Evolutionary conservation across 1,284 basidiomycete genomes (phyloP).

Genomic region (Puccinia coronata): DNA sequence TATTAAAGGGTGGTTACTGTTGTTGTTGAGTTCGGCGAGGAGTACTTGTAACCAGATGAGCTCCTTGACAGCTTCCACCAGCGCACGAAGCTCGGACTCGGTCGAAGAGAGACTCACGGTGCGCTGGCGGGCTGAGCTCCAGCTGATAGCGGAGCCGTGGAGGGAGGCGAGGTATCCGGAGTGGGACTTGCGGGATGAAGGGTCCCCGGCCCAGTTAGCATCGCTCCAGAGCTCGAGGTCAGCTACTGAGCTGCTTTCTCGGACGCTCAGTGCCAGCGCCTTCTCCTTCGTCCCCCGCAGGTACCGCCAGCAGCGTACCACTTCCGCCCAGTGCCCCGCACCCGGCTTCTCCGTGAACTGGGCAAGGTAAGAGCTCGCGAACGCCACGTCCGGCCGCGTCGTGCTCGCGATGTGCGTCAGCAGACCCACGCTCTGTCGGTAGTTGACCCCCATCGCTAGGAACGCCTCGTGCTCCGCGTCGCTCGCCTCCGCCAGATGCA

Average conservation of each 20-base stretch:
- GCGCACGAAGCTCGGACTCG: slow-evolving; percentile 1
- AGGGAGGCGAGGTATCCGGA: slow-evolving; percentile 10
- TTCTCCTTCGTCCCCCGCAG: background rate
- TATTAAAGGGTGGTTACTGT: no score
- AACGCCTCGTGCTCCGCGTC: slow-evolving; percentile 16
- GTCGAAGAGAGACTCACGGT: slow-evolving; percentile 7
- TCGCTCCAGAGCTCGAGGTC: slow-evolving; percentile 3
- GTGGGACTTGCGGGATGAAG: background rate
- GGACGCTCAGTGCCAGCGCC: background rate
- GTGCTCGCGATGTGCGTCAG: slow-evolving; percentile 9
- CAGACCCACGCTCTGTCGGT: background rate
- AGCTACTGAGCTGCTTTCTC: background rate
- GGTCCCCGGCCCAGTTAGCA: slow-evolving; percentile 23
- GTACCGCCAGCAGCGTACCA: slow-evolving; percentile 11
- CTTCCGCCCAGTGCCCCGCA: no score
- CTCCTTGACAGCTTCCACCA: background rate
- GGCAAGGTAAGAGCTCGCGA: background rate
- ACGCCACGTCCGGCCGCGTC: background rate
- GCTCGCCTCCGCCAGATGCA: background rate
- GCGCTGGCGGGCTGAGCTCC: background rate
- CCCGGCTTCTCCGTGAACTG: slow-evolving; percentile 15
- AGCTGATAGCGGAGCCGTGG: background rate
- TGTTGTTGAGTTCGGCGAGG: background rate
- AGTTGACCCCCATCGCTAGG: background rate
- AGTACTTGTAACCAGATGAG: background rate